These are phyloP conservation scores for Bullera alba DNA, from an alignment of 768 basidiomycete genomes.

Conservation along the genomic window DNA sequence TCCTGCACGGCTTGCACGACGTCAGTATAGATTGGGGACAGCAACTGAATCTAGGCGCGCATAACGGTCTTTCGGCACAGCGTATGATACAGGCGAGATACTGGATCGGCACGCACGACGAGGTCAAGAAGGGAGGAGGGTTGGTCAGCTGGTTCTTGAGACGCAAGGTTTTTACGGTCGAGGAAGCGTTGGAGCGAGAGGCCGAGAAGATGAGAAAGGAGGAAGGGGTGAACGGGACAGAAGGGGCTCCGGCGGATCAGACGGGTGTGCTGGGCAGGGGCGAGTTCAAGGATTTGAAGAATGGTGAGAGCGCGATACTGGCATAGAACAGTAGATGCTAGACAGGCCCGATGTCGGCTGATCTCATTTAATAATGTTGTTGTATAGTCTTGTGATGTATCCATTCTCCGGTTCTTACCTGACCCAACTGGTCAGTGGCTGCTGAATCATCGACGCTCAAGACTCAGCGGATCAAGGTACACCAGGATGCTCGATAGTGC, in stretches of 20 bases:
- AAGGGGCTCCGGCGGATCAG: neutral
- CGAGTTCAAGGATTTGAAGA: neutral
- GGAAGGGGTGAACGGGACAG: neutral
- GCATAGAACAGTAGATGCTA: too few relatives aligned
- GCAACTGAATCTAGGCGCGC: conserved; percentile 22
- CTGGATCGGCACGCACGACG: conserved; percentile 23
- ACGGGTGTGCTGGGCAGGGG: neutral
- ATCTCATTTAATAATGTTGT: too few relatives aligned
- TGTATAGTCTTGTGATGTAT: too few relatives aligned
- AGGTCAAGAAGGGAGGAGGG: conserved; percentile 17
- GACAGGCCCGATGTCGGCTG: too few relatives aligned
- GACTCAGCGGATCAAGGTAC: too few relatives aligned
- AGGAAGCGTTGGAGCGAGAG: conserved; percentile 10
- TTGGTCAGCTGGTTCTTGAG: conserved; percentile 20
- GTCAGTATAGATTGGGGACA: conserved; percentile 21
- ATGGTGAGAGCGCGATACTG: neutral
- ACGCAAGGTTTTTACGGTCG: conserved; percentile 9
- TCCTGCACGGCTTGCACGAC: conserved; percentile 23
- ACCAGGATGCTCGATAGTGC: too few relatives aligned
- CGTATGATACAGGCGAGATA: conserved; percentile 10
- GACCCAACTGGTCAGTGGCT: too few relatives aligned
- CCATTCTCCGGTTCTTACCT: too few relatives aligned
- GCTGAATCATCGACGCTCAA: too few relatives aligned
- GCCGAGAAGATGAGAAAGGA: neutral
- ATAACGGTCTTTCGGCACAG: conserved; percentile 13